Conservation (phyloP, 352 stramenopile species). For the Phytophthora aleatoria region DNA sequence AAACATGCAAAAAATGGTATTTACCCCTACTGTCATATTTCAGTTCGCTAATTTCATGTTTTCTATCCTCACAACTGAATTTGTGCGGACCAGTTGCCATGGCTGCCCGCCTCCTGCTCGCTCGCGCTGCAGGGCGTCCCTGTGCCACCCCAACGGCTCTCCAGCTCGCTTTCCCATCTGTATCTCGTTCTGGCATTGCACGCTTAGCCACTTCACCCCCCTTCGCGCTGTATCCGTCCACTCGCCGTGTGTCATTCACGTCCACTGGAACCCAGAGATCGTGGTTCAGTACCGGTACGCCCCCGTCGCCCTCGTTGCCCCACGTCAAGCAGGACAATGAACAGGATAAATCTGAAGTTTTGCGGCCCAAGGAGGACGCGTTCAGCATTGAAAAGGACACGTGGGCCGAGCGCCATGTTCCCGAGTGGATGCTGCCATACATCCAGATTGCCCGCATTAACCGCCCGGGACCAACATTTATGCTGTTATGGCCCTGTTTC, state of each 20-base stretch:
- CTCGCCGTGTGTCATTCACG: slow-evolving; percentile 6
- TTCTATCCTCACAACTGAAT: not conserved
- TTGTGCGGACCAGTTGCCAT: slow-evolving; percentile 2
- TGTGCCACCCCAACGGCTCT: not conserved
- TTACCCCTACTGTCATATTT: not conserved
- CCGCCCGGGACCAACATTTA: slow-evolving; percentile 90
- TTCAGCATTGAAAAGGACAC: slow-evolving; percentile 87
- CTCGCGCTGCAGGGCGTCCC: slow-evolving; percentile 9
- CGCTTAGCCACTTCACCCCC: slow-evolving; percentile 5
- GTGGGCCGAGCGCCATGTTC: slow-evolving; percentile 80
- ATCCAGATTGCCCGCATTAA: slow-evolving; percentile 88
- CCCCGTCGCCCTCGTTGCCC: slow-evolving; percentile 7
- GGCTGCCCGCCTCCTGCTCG: slow-evolving; percentile 25
- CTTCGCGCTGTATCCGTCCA: not conserved
- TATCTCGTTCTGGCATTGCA: not conserved
- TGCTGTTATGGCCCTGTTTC: slow-evolving; percentile 97
- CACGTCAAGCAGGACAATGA: slow-evolving; percentile 4
- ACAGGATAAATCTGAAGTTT: not conserved
- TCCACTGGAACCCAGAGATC: slow-evolving; percentile 21
- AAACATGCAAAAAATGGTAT: no score
- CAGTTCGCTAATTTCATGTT: no score
- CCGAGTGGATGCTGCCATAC: slow-evolving; percentile 84
- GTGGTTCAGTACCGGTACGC: slow-evolving; percentile 21
- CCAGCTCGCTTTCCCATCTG: not conserved
- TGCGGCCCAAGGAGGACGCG: slow-evolving; percentile 21